phyloP scores from a whole-genome alignment of 805 yeast species.

The Hanseniaspora mollemarum region DNA sequence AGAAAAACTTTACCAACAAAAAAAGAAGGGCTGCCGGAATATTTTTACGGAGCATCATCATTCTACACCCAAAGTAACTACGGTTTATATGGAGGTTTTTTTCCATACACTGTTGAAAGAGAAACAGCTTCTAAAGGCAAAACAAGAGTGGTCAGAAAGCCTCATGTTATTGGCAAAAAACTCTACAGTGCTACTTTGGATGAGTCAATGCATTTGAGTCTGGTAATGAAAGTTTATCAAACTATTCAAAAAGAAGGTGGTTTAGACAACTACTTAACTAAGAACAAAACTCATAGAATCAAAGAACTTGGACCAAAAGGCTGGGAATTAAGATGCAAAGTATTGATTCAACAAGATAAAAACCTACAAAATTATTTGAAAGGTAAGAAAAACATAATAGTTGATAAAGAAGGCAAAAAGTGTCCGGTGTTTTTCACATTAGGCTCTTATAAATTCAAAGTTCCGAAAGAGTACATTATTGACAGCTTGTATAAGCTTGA shows the following conservation, averaged over 20 bases:
- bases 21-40: slow-evolving; percentile 37
- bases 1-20: slow-evolving; percentile 9
- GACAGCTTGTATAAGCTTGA: slow-evolving; percentile 9
- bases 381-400: slow-evolving; percentile 28
- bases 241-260: slow-evolving; percentile 94
- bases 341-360: slow-evolving; percentile 33
- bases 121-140: slow-evolving; percentile 66
- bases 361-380: slow-evolving; percentile 32
- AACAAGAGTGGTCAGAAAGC: slow-evolving; percentile 67
- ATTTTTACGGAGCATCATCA: slow-evolving; percentile 67
- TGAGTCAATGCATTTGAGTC: slow-evolving; percentile 43
- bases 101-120: slow-evolving; percentile 62
- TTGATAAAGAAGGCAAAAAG: slow-evolving; percentile 24
- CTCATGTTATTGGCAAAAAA: slow-evolving; percentile 63
- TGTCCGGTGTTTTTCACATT: slow-evolving; percentile 21
- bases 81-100: slow-evolving; percentile 85
- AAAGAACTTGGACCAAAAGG: slow-evolving; percentile 89
- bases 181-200: slow-evolving; percentile 77
- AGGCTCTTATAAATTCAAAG: slow-evolving; percentile 5
- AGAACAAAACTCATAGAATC: slow-evolving; percentile 78
- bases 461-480: slow-evolving; percentile 10
- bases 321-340: slow-evolving; percentile 75
- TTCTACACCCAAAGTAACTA: slow-evolving; percentile 73
- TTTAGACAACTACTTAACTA: slow-evolving; percentile 72
- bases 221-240: slow-evolving; percentile 69